These are phyloP conservation scores for Pseudogymnoascus sp. DNA, from an alignment of 2,329 filamentous ascomycete genomes.

Conservation along the genomic window DNA sequence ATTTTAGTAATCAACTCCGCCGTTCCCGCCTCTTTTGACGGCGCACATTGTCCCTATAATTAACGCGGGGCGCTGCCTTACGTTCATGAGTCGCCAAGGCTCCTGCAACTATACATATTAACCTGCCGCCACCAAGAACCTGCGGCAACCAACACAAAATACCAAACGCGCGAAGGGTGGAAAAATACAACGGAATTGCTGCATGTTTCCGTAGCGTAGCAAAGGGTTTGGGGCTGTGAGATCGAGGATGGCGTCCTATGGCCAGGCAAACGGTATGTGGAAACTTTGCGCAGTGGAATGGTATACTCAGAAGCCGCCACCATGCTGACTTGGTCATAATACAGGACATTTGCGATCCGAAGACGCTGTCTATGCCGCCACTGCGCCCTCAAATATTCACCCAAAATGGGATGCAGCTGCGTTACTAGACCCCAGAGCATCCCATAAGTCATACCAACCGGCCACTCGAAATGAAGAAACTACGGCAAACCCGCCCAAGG, in stretches of 20 bases:
- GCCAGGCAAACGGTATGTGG: constrained; percentile 28
- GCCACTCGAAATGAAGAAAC: neutral
- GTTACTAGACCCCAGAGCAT: constrained; percentile 36
- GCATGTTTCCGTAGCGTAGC: constrained; percentile 4
- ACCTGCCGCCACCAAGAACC: neutral
- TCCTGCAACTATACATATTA: constrained; percentile 1
- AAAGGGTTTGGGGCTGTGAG: constrained; percentile 11
- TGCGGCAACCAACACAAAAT: neutral
- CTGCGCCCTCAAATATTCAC: neutral
- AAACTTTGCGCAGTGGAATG: neutral
- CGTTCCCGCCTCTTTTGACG: neutral
- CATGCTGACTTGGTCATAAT: neutral
- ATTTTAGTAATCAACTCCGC: constrained; percentile 5
- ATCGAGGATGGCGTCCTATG: constrained; percentile 29
- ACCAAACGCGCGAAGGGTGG: neutral
- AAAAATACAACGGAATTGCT: constrained; percentile 2
- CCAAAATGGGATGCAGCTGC: constrained; percentile 33
- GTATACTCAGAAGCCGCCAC: neutral
- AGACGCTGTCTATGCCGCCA: constrained; percentile 9
- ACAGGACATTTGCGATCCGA: constrained; percentile 3
- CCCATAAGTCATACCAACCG: constrained; percentile 16
- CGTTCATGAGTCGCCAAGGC: constrained; percentile 1
- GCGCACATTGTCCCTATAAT: constrained; percentile 2
- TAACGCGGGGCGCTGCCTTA: constrained; percentile 1
- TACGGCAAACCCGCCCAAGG: constrained; percentile 20